phyloP scores from a whole-genome alignment of 192 early-diverging fungal genomes.

The Coemansia sp. region DNA sequence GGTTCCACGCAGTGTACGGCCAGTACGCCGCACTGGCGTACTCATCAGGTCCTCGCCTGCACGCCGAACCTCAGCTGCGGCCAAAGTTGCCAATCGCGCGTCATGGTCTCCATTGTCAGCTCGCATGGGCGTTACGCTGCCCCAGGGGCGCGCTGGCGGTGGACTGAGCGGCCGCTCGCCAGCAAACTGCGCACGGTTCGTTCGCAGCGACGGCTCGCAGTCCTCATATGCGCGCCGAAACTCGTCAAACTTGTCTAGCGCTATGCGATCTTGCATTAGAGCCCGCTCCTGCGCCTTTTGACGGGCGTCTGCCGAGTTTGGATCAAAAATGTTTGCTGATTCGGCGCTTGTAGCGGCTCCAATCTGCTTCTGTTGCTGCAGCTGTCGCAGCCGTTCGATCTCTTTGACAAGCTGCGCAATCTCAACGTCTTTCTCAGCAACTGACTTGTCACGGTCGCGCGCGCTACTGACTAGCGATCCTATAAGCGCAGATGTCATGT shows the following conservation, averaged over 20 bases:
- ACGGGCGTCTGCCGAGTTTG: slow-evolving; percentile 18
- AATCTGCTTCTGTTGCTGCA: background rate
- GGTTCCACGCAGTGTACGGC: slow-evolving; percentile 21
- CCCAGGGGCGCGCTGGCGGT: slow-evolving; percentile 36
- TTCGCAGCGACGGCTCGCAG: slow-evolving; percentile 43
- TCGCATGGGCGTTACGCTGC: slow-evolving; percentile 35
- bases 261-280: slow-evolving; percentile 23
- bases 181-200: slow-evolving; percentile 43
- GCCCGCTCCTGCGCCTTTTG: slow-evolving; percentile 21
- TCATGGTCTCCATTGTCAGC: slow-evolving; percentile 29
- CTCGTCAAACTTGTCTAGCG: slow-evolving; percentile 48
- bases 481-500: slow-evolving; percentile 22
- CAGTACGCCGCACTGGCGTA: slow-evolving; percentile 40
- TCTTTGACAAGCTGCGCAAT: slow-evolving; percentile 28
- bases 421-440: slow-evolving; percentile 16
- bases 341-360: background rate
- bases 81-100: slow-evolving; percentile 20
- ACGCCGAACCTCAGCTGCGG: slow-evolving; percentile 39
- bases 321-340: slow-evolving; percentile 27
- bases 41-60: slow-evolving; percentile 49
- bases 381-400: slow-evolving; percentile 21
- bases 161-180: slow-evolving; percentile 51
- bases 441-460: slow-evolving; percentile 26
- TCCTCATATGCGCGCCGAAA: slow-evolving; percentile 49
- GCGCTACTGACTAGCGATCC: slow-evolving; percentile 20